Base-by-base conservation (phyloP, 345 rosid genomes). In the Rubroshorea leprosula region DNA sequence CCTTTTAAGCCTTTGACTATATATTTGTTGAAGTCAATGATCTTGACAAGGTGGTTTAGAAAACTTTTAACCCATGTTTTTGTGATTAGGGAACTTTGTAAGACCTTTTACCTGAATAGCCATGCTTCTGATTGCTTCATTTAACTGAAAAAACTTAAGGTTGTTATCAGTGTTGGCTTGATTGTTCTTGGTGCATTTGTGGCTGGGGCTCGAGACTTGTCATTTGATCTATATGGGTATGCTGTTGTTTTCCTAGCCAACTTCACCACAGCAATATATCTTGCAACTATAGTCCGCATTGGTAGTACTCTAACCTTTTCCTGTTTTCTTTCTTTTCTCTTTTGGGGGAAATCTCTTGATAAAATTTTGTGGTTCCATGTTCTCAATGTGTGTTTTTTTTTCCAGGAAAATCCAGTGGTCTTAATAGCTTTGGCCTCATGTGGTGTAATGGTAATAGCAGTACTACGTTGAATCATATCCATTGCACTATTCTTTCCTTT, bases 381-480 rank as follows among this genome's bases (percentile, higher is more conserved):
- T n/a, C n/a, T n/a, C n/a, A n/a, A n/a, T n/a, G n/a, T n/a, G n/a
- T 35, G 41, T 58, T 57, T 57, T 55, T 54, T 64, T 55, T 70
- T 46, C 52, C 85, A 93, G 99, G 99, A 67, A 93, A 87, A 74
- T 76, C 97, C 52, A 93, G 96, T 69, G 96, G 97, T 74, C 86
- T 93, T 60, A 93, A 87, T 77, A 93, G 97, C 74, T 93, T 93
- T 78, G 97, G 97, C 51, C 89, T 93, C 49, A 93, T 93, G 96
- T 93, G 96, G 99, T 85, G 92, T 82, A 93, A 90, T 71, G 99
- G 99, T 90, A 80, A 68, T 55, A 52, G 15, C 51, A 45, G 27
- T 47, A 54, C 63, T 44, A 55, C 47, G 66, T 55, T 54, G 23
- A 61, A 61, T 61, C 6, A 49, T 29, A 23, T 35, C 41, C n/a